Evolutionary conservation across 495 filamentous ascomycete species (phyloP).

Genomic region (Penicillium subrubescens): DNA sequence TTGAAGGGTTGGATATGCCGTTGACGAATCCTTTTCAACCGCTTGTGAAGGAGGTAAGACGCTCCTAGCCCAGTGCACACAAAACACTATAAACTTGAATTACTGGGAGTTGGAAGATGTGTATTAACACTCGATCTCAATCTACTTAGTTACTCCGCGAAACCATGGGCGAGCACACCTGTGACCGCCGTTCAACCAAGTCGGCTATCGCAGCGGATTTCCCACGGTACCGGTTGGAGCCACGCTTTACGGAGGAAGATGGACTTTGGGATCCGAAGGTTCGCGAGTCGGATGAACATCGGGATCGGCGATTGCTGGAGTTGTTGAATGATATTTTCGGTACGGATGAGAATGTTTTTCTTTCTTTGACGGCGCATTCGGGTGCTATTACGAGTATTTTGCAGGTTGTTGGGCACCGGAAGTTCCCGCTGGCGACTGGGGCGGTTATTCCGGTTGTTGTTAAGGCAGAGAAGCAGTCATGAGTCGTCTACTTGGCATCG

Average conservation of each 20-base stretch:
- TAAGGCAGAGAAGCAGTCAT: slow-evolving; percentile 44
- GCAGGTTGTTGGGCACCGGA: slow-evolving; percentile 62
- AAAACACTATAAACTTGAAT: not conserved
- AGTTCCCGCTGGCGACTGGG: slow-evolving; percentile 67
- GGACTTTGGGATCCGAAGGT: slow-evolving; percentile 55
- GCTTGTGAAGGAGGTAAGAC: slow-evolving; percentile 63
- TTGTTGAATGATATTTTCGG: slow-evolving; percentile 68
- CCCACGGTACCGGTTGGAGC: slow-evolving; percentile 64
- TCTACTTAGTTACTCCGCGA: slow-evolving; percentile 61
- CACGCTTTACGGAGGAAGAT: slow-evolving; percentile 64
- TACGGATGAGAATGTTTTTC: slow-evolving; percentile 58
- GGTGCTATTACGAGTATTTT: slow-evolving; percentile 66
- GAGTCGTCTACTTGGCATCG: not conserved
- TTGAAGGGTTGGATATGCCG: slow-evolving; percentile 56
- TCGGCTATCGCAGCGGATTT: slow-evolving; percentile 59
- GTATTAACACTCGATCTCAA: no score
- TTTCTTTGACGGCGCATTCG: slow-evolving; percentile 74
- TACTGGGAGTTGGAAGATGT: no score
- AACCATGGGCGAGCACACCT: slow-evolving; percentile 75
- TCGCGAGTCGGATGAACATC: slow-evolving; percentile 58
- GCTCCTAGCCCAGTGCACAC: not conserved
- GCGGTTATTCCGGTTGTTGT: slow-evolving; percentile 73
- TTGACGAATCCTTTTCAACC: slow-evolving; percentile 57
- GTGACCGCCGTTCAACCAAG: slow-evolving; percentile 68
- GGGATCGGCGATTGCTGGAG: slow-evolving; percentile 54